Conservation (phyloP, 805 yeast genomes). For the Jamesozyma lodderae region DNA sequence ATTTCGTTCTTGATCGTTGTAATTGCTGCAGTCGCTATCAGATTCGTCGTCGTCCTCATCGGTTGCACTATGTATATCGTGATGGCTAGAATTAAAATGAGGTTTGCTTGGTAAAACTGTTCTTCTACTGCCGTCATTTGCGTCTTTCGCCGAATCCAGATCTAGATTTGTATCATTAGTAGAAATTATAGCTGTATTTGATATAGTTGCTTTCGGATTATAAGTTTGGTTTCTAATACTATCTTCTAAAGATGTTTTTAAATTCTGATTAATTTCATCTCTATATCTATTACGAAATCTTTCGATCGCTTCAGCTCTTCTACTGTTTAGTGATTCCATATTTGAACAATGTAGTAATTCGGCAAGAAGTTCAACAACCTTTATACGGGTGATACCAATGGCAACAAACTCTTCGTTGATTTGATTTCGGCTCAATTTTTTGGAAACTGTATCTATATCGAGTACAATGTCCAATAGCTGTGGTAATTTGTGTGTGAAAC, state of each 20-base stretch:
- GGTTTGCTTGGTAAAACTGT: too few species aligned
- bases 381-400: constrained; percentile 84
- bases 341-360: constrained; percentile 95
- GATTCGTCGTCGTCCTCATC: neutral
- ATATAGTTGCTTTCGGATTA: too few species aligned
- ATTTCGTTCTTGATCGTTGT: neutral
- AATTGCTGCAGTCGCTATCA: neutral
- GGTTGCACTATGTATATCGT: neutral
- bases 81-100: too few species aligned
- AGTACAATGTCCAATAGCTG: constrained; percentile 10
- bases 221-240: too few species aligned
- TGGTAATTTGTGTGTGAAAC: constrained; percentile 56
- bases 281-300: constrained; percentile 37
- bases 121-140: too few species aligned
- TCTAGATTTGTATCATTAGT: too few species aligned
- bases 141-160: too few species aligned
- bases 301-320: constrained; percentile 62
- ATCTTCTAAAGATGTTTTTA: constrained; percentile 17
- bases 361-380: constrained; percentile 85
- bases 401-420: constrained; percentile 56
- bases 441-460: constrained; percentile 8
- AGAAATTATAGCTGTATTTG: too few species aligned
- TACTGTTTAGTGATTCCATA: constrained; percentile 83
- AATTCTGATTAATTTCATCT: constrained; percentile 6
- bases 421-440: constrained; percentile 42